phyloP scores from a whole-genome alignment of 179 eudicot genomes.

The Nepenthes alata region DNA sequence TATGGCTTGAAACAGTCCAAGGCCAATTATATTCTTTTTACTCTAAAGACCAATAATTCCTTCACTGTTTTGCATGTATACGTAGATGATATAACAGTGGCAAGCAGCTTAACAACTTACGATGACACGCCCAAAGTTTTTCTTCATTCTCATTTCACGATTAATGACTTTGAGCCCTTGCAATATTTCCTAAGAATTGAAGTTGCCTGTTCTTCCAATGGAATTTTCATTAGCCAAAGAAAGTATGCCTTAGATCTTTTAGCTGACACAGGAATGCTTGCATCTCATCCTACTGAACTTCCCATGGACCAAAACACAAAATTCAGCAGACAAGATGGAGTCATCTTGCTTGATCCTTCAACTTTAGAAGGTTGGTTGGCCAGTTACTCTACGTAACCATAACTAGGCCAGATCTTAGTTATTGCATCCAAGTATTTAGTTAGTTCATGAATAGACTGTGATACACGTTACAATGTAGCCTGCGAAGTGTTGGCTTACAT shows the following conservation, averaged over 20 bases:
- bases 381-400: background rate
- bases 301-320: slow-evolving; percentile 1
- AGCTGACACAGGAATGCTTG: background rate
- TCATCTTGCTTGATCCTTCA: background rate
- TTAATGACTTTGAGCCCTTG: background rate
- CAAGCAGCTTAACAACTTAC: background rate
- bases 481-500: background rate
- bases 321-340: background rate
- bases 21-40: background rate
- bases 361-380: slow-evolving; percentile 4
- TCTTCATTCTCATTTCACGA: background rate
- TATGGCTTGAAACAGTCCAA: background rate
- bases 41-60: rapidly evolving
- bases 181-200: slow-evolving; percentile 9
- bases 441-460: background rate
- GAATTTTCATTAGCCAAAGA: background rate
- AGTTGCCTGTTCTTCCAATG: background rate
- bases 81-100: slow-evolving; percentile 5
- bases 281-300: background rate
- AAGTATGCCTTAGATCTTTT: background rate
- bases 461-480: background rate
- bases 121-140: background rate
- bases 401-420: background rate
- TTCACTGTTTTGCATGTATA: background rate
- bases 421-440: background rate